Conservation (phyloP, 495 filamentous ascomycete species). For the Viridothelium virens region DNA sequence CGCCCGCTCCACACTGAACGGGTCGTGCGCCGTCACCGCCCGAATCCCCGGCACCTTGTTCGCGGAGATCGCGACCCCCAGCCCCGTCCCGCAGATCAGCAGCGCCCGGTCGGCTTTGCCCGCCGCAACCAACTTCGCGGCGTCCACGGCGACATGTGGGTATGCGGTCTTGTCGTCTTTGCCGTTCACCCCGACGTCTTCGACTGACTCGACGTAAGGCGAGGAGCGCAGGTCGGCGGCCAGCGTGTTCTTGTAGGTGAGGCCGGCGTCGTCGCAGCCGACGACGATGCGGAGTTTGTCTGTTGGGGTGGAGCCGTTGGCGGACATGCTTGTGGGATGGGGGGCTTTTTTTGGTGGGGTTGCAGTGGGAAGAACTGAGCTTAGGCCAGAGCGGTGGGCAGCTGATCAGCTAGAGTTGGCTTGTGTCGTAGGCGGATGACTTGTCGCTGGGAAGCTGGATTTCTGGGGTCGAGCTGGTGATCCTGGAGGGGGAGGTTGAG, state of each 20-base stretch:
- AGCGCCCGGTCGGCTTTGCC: conserved; percentile 68
- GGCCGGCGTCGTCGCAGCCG: conserved; percentile 66
- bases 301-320: conserved; percentile 7
- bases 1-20: conserved; percentile 72
- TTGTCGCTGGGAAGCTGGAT: conserved; percentile 13
- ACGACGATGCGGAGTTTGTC: conserved; percentile 48
- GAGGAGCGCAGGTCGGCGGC: conserved; percentile 60
- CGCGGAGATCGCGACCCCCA: conserved; percentile 77
- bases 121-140: conserved; percentile 22
- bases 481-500: conserved; percentile 14
- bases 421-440: conserved; percentile 19
- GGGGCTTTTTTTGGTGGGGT: background rate
- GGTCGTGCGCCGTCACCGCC: conserved; percentile 81
- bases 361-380: background rate
- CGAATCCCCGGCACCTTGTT: conserved; percentile 82
- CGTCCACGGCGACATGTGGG: conserved; percentile 60
- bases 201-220: conserved; percentile 58
- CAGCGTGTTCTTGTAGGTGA: conserved; percentile 71
- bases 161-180: conserved; percentile 72
- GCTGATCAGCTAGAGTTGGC: conserved; percentile 15
- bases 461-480: conserved; percentile 13
- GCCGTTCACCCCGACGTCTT: conserved; percentile 61
- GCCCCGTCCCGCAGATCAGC: conserved; percentile 79
- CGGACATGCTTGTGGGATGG: background rate
- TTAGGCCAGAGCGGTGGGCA: background rate